Conservation (phyloP, 2,329 filamentous ascomycete species). For the Chaetothyriales sp. region DNA sequence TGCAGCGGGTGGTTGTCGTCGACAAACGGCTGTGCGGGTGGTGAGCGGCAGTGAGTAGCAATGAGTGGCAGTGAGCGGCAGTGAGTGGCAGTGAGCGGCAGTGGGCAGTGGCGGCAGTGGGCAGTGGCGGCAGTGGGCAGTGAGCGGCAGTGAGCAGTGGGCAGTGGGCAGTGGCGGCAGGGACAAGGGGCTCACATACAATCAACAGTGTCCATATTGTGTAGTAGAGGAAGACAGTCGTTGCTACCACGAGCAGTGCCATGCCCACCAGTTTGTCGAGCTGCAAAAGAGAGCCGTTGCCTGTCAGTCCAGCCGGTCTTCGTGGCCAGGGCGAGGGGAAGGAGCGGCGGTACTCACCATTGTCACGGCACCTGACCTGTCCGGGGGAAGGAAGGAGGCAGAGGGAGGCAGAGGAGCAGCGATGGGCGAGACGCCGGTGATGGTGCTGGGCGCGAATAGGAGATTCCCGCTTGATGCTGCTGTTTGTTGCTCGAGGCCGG, state of each 20-base stretch:
- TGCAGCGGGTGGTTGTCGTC: conserved; percentile 88
- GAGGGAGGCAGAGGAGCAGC: neutral
- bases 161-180: neutral
- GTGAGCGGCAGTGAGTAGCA: conserved; percentile 1
- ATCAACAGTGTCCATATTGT: conserved; percentile 95
- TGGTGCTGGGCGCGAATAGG: neutral
- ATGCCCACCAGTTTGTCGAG: conserved; percentile 77
- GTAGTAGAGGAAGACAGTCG: conserved; percentile 76
- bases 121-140: neutral
- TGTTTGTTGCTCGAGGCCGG: neutral
- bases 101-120: neutral
- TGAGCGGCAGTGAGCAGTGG: conserved; percentile 1
- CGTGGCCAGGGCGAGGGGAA: neutral
- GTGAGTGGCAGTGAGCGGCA: too few relatives aligned
- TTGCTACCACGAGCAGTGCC: conserved; percentile 61
- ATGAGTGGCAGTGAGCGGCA: neutral
- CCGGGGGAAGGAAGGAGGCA: neutral
- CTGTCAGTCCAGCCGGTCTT: neutral
- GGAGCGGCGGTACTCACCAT: neutral
- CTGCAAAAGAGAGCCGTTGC: conserved; percentile 34
- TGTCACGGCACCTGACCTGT: neutral
- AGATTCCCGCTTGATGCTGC: neutral
- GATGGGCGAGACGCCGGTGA: neutral
- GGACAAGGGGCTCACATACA: conserved; percentile 41
- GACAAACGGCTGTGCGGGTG: conserved; percentile 67